Conservation (phyloP, 108 stramenopile genomes). For the Conticribra guillardii region DNA sequence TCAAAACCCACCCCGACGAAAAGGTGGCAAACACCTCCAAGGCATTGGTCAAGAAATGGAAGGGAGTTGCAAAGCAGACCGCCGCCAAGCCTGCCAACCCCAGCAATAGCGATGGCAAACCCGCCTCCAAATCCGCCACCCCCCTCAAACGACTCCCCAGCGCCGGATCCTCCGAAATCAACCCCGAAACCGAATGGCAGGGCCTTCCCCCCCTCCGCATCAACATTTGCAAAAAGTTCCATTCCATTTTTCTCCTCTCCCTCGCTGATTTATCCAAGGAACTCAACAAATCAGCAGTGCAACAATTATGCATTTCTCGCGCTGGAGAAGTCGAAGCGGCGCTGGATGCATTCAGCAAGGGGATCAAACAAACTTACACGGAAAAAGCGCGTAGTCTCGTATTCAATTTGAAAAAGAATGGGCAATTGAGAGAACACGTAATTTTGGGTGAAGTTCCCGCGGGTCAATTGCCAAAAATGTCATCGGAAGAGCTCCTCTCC, state of each 20-base stretch:
- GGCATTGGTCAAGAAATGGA: slow-evolving; percentile 87
- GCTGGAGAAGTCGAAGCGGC: slow-evolving; percentile 75
- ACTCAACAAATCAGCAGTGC: slow-evolving; percentile 72
- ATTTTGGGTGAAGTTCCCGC: slow-evolving; percentile 66
- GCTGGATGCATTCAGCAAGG: slow-evolving; percentile 49
- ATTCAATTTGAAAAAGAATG: slow-evolving; percentile 91
- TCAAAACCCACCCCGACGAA: slow-evolving; percentile 63
- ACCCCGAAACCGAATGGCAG: slow-evolving; percentile 61
- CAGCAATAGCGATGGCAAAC: slow-evolving; percentile 15
- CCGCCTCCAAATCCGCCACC: slow-evolving; percentile 10
- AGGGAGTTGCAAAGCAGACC: slow-evolving; percentile 70
- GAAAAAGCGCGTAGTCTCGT: slow-evolving; percentile 78
- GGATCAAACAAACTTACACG: slow-evolving; percentile 59
- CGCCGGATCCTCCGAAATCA: slow-evolving; percentile 34
- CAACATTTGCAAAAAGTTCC: slow-evolving; percentile 79
- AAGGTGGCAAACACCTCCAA: slow-evolving; percentile 64
- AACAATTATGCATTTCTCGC: slow-evolving; percentile 56
- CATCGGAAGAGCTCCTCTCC: slow-evolving; percentile 69
- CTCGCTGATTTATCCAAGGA: slow-evolving; percentile 59
- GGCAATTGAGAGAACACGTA: slow-evolving; percentile 56
- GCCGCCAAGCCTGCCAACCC: slow-evolving; percentile 2
- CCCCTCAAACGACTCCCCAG: slow-evolving; percentile 32
- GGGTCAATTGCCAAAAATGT: slow-evolving; percentile 66
- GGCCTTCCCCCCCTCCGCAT: slow-evolving; percentile 64
- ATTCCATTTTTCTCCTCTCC: slow-evolving; percentile 54